phyloP scores from a whole-genome alignment of 176 grass and related monocot genomes.

The Echinochloa phyllopogon region DNA sequence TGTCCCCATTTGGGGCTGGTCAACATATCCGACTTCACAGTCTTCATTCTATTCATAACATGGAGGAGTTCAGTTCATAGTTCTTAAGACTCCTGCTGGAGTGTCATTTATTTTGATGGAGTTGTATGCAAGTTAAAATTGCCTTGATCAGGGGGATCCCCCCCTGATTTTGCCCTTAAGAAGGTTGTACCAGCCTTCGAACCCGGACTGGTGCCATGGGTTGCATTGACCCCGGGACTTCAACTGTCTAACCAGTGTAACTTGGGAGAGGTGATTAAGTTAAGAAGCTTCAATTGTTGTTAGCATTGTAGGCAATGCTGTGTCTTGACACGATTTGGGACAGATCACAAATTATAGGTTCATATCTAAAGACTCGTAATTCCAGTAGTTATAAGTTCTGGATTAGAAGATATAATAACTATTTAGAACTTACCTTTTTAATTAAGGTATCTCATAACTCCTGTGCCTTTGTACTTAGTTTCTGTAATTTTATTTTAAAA shows the following conservation, averaged over 20 bases:
- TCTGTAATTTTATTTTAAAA: constrained; percentile 20
- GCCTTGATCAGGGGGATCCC: too few relatives aligned
- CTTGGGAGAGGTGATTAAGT: not conserved
- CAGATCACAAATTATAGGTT: constrained; percentile 24
- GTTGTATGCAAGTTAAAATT: not conserved
- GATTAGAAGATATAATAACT: constrained; percentile 8
- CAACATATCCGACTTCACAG: too few relatives aligned
- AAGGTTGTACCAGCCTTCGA: too few relatives aligned
- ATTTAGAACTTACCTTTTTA: constrained; percentile 3
- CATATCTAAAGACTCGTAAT: not conserved
- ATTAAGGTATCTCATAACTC: constrained; percentile 4
- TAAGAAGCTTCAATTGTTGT: not conserved
- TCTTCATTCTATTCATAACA: too few relatives aligned
- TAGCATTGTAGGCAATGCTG: constrained; percentile 11
- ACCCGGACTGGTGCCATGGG: not conserved
- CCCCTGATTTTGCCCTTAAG: too few relatives aligned
- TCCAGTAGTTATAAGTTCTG: constrained; percentile 10
- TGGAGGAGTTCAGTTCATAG: not conserved
- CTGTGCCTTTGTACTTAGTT: constrained; percentile 1
- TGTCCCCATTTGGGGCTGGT: too few relatives aligned
- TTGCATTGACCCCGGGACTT: not conserved
- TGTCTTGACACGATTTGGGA: not conserved
- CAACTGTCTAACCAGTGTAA: too few relatives aligned
- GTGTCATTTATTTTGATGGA: constrained; percentile 11
- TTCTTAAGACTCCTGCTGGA: not conserved